Evolutionary conservation across 306 rosid species (phyloP).

Genomic region (Argentina anserina): DNA sequence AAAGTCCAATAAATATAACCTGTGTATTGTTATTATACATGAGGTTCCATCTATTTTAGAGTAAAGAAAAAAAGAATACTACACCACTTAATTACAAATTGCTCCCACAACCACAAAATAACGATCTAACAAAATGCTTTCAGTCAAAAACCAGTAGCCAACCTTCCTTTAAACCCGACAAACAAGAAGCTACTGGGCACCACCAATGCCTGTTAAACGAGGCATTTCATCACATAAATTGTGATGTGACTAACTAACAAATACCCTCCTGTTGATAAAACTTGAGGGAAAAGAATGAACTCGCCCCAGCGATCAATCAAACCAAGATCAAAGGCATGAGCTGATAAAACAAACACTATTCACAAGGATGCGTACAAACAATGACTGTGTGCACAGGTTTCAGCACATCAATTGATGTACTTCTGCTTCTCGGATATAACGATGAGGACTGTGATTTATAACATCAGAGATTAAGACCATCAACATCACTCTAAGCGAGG

Average conservation of each 20-base stretch:
- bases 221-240: conserved; percentile 52
- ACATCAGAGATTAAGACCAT: conserved; percentile 17
- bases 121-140: conserved; percentile 42
- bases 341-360: conserved; percentile 49
- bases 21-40: conserved; percentile 16
- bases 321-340: conserved; percentile 57
- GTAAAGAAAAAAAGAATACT: conserved; percentile 21
- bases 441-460: conserved; percentile 19
- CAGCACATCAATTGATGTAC: conserved; percentile 50
- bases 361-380: conserved; percentile 38
- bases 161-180: conserved; percentile 37
- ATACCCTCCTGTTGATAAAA: conserved; percentile 62
- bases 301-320: conserved; percentile 52
- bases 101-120: conserved; percentile 37
- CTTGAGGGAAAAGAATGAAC: conserved; percentile 61
- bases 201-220: conserved; percentile 28
- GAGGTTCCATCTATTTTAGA: conserved; percentile 8
- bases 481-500: conserved; percentile 70
- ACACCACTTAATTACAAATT: conserved; percentile 39
- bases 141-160: conserved; percentile 42
- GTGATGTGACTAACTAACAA: conserved; percentile 53
- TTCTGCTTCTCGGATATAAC: conserved; percentile 16
- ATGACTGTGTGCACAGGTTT: conserved; percentile 63
- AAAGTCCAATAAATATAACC: conserved; percentile 5
- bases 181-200: conserved; percentile 42